phyloP scores from a whole-genome alignment of 1,139 yeast genomes.

The Yamadazyma oceani region DNA sequence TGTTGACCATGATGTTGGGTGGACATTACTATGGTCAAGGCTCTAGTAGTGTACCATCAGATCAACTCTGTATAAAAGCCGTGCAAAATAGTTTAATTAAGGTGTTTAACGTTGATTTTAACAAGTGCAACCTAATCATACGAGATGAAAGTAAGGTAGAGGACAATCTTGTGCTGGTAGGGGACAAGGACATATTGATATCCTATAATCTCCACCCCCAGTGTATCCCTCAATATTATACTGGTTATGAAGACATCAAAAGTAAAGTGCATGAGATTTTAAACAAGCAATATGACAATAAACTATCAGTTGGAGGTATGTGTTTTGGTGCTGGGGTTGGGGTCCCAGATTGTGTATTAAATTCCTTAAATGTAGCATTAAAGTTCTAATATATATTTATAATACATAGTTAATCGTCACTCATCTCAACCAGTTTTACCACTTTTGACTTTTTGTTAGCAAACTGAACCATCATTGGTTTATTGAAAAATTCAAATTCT shows the following conservation, averaged over 20 bases:
- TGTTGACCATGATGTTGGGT: slow-evolving; percentile 91
- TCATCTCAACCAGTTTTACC: slow-evolving; percentile 6
- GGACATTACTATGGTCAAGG: slow-evolving; percentile 47
- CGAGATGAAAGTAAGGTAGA: slow-evolving; percentile 27
- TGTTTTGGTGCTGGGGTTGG: slow-evolving; percentile 83
- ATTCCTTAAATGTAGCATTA: slow-evolving; percentile 59
- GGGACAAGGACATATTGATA: slow-evolving; percentile 31
- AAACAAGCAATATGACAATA: slow-evolving; percentile 16
- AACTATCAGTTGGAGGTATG: slow-evolving; percentile 74
- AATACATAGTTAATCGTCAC: background rate
- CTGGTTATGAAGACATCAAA: slow-evolving; percentile 62
- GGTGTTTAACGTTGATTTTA: slow-evolving; percentile 50
- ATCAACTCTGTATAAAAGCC: slow-evolving; percentile 39
- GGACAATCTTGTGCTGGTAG: slow-evolving; percentile 23
- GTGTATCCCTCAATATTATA: slow-evolving; percentile 81
- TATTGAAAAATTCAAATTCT: slow-evolving; percentile 54
- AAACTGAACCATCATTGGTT: slow-evolving; percentile 32
- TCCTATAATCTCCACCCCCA: slow-evolving; percentile 39
- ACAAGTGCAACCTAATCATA: slow-evolving; percentile 28
- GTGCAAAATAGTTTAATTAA: slow-evolving; percentile 48
- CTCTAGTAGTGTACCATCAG: slow-evolving; percentile 40
- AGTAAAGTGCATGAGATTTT: slow-evolving; percentile 29
- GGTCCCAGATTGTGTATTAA: slow-evolving; percentile 80
- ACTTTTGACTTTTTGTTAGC: slow-evolving; percentile 9
- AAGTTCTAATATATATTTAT: slow-evolving; percentile 8